Percentiles rank a stretch among this genome's conserved stretches.
These are phyloP conservation scores for Globisporangium lucens DNA, from an alignment of 352 stramenopile genomes.

Conservation along the genomic window DNA sequence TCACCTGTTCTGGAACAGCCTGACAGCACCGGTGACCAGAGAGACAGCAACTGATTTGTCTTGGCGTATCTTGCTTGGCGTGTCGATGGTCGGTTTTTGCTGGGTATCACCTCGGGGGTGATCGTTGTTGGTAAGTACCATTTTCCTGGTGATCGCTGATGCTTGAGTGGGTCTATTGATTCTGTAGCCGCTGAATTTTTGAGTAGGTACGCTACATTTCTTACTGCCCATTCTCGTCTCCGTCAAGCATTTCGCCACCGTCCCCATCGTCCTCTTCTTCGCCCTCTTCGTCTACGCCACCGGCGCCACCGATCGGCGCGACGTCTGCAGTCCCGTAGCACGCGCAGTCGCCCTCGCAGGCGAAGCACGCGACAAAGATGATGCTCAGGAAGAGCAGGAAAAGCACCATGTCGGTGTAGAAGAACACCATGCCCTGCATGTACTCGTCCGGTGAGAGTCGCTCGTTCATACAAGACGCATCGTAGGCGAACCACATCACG, in stretches of 20 bases:
- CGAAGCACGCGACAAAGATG: conserved; percentile 75
- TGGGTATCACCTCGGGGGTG: conserved; percentile 1
- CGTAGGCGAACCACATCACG: conserved; percentile 82
- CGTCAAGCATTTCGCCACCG: conserved; percentile 23
- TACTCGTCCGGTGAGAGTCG: conserved; percentile 73
- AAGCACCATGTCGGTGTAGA: conserved; percentile 82
- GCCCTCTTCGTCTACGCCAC: conserved; percentile 11
- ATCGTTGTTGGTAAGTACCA: conserved; percentile 3
- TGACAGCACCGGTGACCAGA: not conserved
- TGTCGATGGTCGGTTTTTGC: not conserved
- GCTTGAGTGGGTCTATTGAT: not conserved
- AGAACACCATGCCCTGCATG: conserved; percentile 83
- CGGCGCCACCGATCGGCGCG: conserved; percentile 37
- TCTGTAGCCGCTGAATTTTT: not conserved
- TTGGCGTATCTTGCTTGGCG: not conserved
- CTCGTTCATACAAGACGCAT: conserved; percentile 78
- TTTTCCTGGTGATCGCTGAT: not conserved
- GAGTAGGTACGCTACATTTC: not conserved
- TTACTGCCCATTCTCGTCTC: conserved; percentile 18
- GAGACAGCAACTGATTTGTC: not conserved
- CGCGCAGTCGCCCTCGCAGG: conserved; percentile 70
- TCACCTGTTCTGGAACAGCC: conserved; percentile 1
- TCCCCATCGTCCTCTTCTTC: conserved; percentile 25
- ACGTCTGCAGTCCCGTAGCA: conserved; percentile 75
- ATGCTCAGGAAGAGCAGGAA: conserved; percentile 77